phyloP scores from a whole-genome alignment of 2,329 filamentous ascomycete species.

The Colletotrichum sojae region DNA sequence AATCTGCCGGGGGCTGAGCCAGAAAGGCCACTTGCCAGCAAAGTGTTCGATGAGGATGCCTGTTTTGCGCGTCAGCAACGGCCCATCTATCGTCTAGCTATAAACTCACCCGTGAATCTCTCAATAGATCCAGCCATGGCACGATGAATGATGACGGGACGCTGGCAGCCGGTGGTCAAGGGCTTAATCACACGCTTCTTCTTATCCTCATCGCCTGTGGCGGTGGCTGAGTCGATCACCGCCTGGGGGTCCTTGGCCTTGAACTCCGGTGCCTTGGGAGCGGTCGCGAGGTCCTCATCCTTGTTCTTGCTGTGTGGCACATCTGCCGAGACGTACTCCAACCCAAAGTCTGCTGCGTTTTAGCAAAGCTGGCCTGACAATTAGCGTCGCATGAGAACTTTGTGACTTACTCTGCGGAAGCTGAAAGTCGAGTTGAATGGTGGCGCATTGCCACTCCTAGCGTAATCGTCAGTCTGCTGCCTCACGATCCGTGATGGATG shows the following conservation, averaged over 20 bases:
- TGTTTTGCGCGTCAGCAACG: conserved; percentile 63
- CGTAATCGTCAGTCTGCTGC: conserved; percentile 15
- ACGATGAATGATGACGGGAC: conserved; percentile 89
- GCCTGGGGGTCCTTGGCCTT: conserved; percentile 52
- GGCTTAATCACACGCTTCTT: conserved; percentile 57
- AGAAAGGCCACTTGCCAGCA: conserved; percentile 90
- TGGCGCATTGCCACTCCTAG: conserved; percentile 82
- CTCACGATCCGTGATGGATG: neutral
- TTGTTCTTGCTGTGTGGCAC: conserved; percentile 57
- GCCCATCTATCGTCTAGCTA: too few species aligned
- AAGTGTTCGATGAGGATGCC: conserved; percentile 89
- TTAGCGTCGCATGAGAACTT: neutral
- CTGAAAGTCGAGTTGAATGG: conserved; percentile 93
- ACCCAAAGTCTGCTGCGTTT: conserved; percentile 80
- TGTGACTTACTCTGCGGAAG: conserved; percentile 48
- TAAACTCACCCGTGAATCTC: conserved; percentile 53
- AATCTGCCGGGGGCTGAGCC: conserved; percentile 87
- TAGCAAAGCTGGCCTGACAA: neutral
- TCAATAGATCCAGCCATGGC: conserved; percentile 81
- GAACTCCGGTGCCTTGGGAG: conserved; percentile 46
- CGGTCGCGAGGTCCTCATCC: conserved; percentile 48
- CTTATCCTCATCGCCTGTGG: conserved; percentile 60
- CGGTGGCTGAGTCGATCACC: conserved; percentile 49
- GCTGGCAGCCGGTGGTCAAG: conserved; percentile 78
- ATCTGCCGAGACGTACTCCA: conserved; percentile 87